phyloP scores from a whole-genome alignment of 768 basidiomycete genomes.

The Strobilomyces echinocephalus region DNA sequence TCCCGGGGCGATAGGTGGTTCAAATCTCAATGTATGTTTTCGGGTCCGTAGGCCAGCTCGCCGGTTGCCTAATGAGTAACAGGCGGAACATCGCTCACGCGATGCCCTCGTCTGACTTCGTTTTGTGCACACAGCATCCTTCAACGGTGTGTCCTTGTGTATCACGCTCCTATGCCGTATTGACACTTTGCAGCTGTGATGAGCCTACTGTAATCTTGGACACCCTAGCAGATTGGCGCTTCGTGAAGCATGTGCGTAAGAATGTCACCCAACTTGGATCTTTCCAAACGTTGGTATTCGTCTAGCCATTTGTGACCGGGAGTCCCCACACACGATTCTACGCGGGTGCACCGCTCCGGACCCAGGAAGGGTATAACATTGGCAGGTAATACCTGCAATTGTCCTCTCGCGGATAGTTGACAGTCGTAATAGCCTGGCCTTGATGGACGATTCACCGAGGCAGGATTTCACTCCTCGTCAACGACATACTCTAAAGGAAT shows the following conservation, averaged over 20 bases:
- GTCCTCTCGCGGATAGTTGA: slow-evolving; percentile 2
- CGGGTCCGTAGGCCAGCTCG: background rate
- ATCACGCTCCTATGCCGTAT: background rate
- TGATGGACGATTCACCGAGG: slow-evolving; percentile 80
- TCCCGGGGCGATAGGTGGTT: slow-evolving; percentile 56
- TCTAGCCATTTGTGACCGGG: slow-evolving; percentile 66
- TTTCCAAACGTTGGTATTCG: background rate
- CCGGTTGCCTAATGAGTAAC: slow-evolving; percentile 1
- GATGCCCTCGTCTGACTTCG: slow-evolving; percentile 55
- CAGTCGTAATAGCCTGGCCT: slow-evolving; percentile 51
- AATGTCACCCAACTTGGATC: background rate
- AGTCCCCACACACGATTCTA: slow-evolving; percentile 77
- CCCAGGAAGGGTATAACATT: slow-evolving; percentile 86
- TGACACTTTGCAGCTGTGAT: slow-evolving; percentile 50
- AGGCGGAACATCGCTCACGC: slow-evolving; percentile 45
- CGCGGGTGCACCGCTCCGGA: slow-evolving; percentile 85
- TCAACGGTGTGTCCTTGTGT: slow-evolving; percentile 47
- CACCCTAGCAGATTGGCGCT: slow-evolving; percentile 80
- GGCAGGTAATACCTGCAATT: slow-evolving; percentile 54
- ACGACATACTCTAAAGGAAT: slow-evolving; percentile 89
- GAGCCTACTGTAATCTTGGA: slow-evolving; percentile 88
- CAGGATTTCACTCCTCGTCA: slow-evolving; percentile 85
- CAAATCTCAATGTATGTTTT: slow-evolving; percentile 74
- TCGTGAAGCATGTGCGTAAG: slow-evolving; percentile 67
- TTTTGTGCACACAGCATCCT: slow-evolving; percentile 83